Evolutionary conservation across 306 rosid genomes (phyloP), one percentile per base, ranked within the genome.

Genomic region (Carpinus fangiana): DNA sequence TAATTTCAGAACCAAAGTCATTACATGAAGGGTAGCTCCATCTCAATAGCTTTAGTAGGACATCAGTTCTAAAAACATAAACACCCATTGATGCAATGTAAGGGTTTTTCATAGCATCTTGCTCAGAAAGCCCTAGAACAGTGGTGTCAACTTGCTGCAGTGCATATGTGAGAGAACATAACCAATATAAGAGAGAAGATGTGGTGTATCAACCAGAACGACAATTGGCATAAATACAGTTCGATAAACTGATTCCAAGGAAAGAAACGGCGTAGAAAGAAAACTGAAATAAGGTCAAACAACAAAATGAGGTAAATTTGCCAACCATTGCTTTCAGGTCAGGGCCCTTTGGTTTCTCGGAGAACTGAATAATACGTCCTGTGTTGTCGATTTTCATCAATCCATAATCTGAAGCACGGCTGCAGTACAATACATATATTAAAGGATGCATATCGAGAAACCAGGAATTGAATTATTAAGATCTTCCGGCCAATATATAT

Each of bases 21-120:
- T 93, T 93, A 82, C 84, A 86, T 13, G 87, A 74, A 75, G 99
- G 93, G 81, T 78, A 84, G 55, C 87, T 88, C 87, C 84, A 85
- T 79, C 84, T 83, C 82, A 95, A 71, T 55, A 95, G 88, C 84
- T 90, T 86, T 69, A 95, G 87, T 23, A 95, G 88, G 78, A 90
- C 84, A 41, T 95, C 99, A 47, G 97, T 91, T 86, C 85, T 84
- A 73, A 95, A 95, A 16, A 95, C 92, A 48, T 95, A 95, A 71
- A 95, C 96, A 72, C 99, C 98, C 99, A 95, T 95, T n/a, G 99
- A 95, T 70, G 96, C 99, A 81, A 95, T 93, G 77, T 88, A 95
- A 65, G 96, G 98, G 67, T 83, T 17, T 64, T 78, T 76, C 76
- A 56, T 56, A 45, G 98, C 96, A 51, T 95, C 97, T 79, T 79